These are phyloP conservation scores for Colletotrichum costaricense DNA, from an alignment of 2,329 filamentous ascomycete genomes.

Conservation along the genomic window DNA sequence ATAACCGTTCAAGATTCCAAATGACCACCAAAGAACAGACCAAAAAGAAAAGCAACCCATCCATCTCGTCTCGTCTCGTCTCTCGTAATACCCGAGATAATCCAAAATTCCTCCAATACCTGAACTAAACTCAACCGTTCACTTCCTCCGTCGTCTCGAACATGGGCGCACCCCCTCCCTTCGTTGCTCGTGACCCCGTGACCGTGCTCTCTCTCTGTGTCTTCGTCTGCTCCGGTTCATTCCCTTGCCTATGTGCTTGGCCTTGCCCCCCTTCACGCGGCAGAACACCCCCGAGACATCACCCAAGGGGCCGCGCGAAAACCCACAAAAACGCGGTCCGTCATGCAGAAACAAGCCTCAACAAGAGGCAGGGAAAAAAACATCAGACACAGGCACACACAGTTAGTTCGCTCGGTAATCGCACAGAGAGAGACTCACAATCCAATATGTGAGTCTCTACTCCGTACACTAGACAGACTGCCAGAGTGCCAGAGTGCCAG, in stretches of 20 bases:
- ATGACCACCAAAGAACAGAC: neutral
- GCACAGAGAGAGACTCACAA: neutral
- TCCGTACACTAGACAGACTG: no score
- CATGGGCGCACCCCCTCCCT: neutral
- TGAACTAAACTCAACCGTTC: no score
- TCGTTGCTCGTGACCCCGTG: no score
- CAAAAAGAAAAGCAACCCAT: neutral
- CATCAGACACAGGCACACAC: neutral
- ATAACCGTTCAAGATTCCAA: neutral
- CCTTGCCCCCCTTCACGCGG: neutral
- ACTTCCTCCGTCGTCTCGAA: neutral
- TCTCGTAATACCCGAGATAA: neutral
- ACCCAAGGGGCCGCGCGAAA: neutral
- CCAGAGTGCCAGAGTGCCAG: no score
- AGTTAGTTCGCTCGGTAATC: slow-evolving; percentile 14
- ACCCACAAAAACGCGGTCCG: neutral
- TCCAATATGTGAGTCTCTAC: no score
- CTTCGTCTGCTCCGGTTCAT: neutral
- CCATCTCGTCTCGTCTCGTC: neutral
- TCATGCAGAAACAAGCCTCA: neutral
- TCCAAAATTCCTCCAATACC: neutral
- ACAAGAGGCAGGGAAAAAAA: neutral
- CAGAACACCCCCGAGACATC: neutral
- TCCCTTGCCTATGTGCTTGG: neutral
- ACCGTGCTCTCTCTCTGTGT: neutral